A percentile compares a stretch with the other conserved stretches of the same genome.
Evolutionary conservation across 1,284 basidiomycete genomes (phyloP).

Genomic region (Kalmanozyma brasiliensis): DNA sequence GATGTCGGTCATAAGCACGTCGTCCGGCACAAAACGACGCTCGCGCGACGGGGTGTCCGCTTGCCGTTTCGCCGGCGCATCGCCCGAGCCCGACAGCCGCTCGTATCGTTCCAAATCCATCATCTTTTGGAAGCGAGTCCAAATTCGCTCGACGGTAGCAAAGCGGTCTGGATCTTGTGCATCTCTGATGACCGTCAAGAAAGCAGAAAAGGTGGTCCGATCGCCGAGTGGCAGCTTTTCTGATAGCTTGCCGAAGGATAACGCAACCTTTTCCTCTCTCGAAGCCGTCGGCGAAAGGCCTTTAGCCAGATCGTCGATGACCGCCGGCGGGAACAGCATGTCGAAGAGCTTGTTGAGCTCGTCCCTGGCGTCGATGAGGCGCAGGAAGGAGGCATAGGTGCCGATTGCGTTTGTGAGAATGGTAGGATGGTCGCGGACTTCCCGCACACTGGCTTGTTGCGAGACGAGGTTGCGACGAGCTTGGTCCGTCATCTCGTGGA

Average conservation of each 20-base stretch:
- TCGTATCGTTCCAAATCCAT: constrained; percentile 26
- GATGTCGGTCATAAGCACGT: constrained; percentile 12
- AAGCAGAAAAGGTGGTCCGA: constrained; percentile 10
- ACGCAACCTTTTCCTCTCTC: constrained; percentile 39
- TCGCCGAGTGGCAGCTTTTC: constrained; percentile 26
- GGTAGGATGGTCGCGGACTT: constrained; percentile 24
- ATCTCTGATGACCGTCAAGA: neutral
- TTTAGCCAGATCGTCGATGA: constrained; percentile 22
- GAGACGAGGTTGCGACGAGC: constrained; percentile 38
- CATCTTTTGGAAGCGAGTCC: constrained; percentile 14
- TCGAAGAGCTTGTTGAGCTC: constrained; percentile 30
- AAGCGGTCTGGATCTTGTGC: constrained; percentile 4
- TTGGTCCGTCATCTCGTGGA: constrained; percentile 18
- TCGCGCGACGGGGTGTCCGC: neutral
- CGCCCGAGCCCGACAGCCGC: neutral
- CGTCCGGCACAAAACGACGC: constrained; percentile 32
- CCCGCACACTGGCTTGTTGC: constrained; percentile 32
- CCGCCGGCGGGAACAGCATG: constrained; percentile 16
- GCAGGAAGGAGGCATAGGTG: constrained; percentile 20
- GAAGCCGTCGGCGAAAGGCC: constrained; percentile 17
- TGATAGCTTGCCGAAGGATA: constrained; percentile 26
- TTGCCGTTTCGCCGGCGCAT: neutral
- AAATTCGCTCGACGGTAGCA: constrained; percentile 6
- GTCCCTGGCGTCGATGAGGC: neutral
- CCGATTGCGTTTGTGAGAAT: constrained; percentile 23